Conservation (phyloP, 345 rosid species). For the Aquilaria yunnanensis region DNA sequence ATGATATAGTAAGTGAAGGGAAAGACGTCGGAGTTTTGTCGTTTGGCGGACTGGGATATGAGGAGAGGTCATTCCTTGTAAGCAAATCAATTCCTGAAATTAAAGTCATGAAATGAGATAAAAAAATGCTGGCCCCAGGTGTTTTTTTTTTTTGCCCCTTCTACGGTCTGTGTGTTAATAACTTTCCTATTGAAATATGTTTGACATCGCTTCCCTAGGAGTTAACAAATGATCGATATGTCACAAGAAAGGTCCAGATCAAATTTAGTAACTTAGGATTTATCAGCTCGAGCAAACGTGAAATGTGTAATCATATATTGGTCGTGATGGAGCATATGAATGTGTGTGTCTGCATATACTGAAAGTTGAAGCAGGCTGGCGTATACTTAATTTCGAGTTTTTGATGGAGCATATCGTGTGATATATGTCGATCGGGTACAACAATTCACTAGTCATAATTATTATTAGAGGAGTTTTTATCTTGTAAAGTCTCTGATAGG, state of each 20-base stretch:
- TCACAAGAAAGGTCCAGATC: background rate
- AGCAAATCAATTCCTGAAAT: slow-evolving; percentile 2
- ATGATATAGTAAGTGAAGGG: too few relatives aligned
- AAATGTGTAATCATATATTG: background rate
- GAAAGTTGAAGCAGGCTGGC: too few relatives aligned
- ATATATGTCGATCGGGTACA: too few relatives aligned
- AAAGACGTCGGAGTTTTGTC: background rate
- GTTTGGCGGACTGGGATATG: background rate
- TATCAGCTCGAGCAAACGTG: background rate
- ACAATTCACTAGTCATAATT: too few relatives aligned
- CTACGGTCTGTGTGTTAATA: background rate
- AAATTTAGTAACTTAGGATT: background rate
- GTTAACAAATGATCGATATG: background rate
- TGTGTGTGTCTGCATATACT: too few relatives aligned
- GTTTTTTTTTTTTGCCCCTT: slow-evolving; percentile 2
- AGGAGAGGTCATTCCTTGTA: background rate
- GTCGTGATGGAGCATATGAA: background rate
- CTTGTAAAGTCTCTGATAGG: too few relatives aligned
- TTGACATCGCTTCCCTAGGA: background rate
- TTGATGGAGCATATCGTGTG: too few relatives aligned
- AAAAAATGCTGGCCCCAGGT: background rate
- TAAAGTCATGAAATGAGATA: slow-evolving; percentile 9
- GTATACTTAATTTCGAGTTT: too few relatives aligned
- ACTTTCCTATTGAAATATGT: background rate
- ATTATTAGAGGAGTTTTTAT: too few relatives aligned